Percentiles rank a stretch among this genome's conserved stretches.
Evolutionary conservation across 1,284 basidiomycete species (phyloP).

Genomic region (Xanthoconium separans): DNA sequence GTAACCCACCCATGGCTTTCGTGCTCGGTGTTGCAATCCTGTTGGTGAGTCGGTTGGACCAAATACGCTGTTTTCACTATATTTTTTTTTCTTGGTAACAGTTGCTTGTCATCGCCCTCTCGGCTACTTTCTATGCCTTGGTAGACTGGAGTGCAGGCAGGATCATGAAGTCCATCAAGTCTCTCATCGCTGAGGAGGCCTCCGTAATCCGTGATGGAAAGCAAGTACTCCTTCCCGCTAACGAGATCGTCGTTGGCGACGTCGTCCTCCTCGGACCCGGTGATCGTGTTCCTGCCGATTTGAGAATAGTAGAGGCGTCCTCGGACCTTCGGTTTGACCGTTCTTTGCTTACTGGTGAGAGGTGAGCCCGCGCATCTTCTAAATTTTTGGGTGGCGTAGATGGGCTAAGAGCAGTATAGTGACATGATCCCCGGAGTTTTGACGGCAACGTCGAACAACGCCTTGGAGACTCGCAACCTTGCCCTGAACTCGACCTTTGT

Average conservation of each 20-base stretch:
- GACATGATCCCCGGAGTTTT: constrained; percentile 52
- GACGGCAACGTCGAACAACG: constrained; percentile 52
- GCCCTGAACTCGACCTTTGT: constrained; percentile 53
- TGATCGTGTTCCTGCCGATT: constrained; percentile 81
- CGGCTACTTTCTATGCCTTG: constrained; percentile 45
- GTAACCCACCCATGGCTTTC: constrained; percentile 47
- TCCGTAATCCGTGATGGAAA: constrained; percentile 55
- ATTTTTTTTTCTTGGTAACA: not conserved
- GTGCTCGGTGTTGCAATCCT: constrained; percentile 68
- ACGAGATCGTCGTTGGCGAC: constrained; percentile 81
- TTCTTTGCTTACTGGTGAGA: constrained; percentile 58
- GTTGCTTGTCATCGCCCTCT: constrained; percentile 61
- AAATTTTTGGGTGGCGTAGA: not conserved
- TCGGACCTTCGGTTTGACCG: constrained; percentile 58
- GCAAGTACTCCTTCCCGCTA: constrained; percentile 63
- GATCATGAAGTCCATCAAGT: constrained; percentile 36
- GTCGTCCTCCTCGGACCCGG: constrained; percentile 71
- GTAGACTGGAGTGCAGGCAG: constrained; percentile 39
- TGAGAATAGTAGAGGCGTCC: constrained; percentile 60
- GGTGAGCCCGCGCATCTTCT: constrained; percentile 21
- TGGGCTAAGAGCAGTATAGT: constrained; percentile 18
- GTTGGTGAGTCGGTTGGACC: constrained; percentile 55
- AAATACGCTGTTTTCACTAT: not conserved
- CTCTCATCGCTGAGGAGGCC: constrained; percentile 40
- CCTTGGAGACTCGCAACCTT: constrained; percentile 61